Conservation (phyloP, 1,139 yeast genomes). For the Hemisphaericaspora subhashii region DNA sequence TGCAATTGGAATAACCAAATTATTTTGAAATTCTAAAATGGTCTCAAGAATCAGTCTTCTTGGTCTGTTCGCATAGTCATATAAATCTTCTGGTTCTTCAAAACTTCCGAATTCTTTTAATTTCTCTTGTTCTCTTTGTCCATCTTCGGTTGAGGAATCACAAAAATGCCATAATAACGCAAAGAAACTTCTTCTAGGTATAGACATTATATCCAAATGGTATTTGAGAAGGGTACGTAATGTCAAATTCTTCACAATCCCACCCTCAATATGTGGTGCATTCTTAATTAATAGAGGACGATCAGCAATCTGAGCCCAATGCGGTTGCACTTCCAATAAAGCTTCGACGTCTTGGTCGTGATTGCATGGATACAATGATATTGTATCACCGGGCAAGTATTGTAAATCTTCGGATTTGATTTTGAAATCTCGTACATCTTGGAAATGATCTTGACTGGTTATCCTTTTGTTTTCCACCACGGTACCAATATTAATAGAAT, state of each 20-base stretch:
- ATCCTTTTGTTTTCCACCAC: constrained; percentile 55
- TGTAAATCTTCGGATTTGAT: constrained; percentile 37
- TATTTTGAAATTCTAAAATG: constrained; percentile 71
- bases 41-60: constrained; percentile 85
- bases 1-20: constrained; percentile 68
- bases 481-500: constrained; percentile 33
- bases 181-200: constrained; percentile 85
- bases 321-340: constrained; percentile 64
- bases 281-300: constrained; percentile 36
- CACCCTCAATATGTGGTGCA: constrained; percentile 50
- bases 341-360: constrained; percentile 61
- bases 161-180: constrained; percentile 72
- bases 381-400: constrained; percentile 78
- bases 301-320: constrained; percentile 73
- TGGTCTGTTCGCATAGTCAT: constrained; percentile 88
- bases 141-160: constrained; percentile 44
- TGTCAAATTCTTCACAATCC: constrained; percentile 57
- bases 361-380: constrained; percentile 76
- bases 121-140: constrained; percentile 67
- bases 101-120: constrained; percentile 72
- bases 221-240: constrained; percentile 70
- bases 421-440: constrained; percentile 75
- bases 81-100: constrained; percentile 75
- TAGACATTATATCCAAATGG: constrained; percentile 77
- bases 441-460: constrained; percentile 75